Percentiles rank a stretch among this genome's conserved stretches.
phyloP scores from a whole-genome alignment of 2,329 filamentous ascomycete genomes.

The Penicillium sp. region DNA sequence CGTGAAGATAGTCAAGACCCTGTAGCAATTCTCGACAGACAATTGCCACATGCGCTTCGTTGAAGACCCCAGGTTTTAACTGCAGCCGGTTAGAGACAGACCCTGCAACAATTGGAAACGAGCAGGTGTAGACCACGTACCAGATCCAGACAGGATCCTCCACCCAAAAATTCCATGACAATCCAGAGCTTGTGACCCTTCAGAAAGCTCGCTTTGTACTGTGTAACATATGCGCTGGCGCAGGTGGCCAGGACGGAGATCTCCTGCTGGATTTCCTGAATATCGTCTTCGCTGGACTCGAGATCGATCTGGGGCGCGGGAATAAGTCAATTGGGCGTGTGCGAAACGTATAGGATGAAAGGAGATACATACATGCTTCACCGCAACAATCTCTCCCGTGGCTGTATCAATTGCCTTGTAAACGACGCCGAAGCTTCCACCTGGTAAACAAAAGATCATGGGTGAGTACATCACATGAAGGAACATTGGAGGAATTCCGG shows the following conservation, averaged over 20 bases:
- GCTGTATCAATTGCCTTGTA: constrained; percentile 93
- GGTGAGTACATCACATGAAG: constrained; percentile 16
- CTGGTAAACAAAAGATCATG: constrained; percentile 46
- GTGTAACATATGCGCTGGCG: constrained; percentile 87
- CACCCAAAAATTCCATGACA: constrained; percentile 96
- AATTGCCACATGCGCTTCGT: constrained; percentile 87
- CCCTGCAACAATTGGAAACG: not conserved
- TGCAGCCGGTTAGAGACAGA: constrained; percentile 40
- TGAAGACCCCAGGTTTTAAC: constrained; percentile 87
- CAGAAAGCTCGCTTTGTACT: constrained; percentile 96
- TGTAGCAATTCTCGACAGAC: constrained; percentile 87
- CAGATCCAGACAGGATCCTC: constrained; percentile 91
- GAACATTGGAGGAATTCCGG: not conserved
- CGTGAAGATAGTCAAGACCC: constrained; percentile 89
- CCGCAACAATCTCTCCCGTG: constrained; percentile 90
- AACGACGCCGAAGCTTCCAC: constrained; percentile 92
- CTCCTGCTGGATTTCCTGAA: constrained; percentile 96
- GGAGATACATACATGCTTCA: constrained; percentile 75
- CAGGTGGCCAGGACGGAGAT: constrained; percentile 94
- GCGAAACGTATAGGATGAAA: not conserved
- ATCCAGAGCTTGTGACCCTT: constrained; percentile 98
- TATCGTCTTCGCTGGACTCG: constrained; percentile 97
- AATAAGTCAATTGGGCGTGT: constrained; percentile 13
- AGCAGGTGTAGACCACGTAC: constrained; percentile 49
- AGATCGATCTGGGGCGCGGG: constrained; percentile 74